Percentiles rank a stretch among this genome's conserved stretches.
Conservation (phyloP, 495 filamentous ascomycete species). For the Daldinia childiae region DNA sequence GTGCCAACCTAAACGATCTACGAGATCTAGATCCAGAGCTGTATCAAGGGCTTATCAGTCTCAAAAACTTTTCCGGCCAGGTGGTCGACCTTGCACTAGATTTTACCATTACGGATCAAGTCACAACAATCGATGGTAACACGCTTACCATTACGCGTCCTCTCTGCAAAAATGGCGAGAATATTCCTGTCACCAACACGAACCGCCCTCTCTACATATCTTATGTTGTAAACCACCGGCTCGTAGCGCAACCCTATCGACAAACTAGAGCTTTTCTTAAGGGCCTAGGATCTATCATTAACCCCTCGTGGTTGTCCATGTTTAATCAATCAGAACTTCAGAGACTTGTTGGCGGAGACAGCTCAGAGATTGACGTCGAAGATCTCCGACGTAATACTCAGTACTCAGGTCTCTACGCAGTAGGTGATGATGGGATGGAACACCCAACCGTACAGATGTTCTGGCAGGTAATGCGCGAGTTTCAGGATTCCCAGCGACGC, state of each 20-base stretch:
- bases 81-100: conserved; percentile 84
- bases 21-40: conserved; percentile 92
- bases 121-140: conserved; percentile 64
- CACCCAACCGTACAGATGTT: conserved; percentile 87
- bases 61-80: conserved; percentile 89
- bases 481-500: conserved; percentile 77
- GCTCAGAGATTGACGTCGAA: conserved; percentile 82
- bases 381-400: conserved; percentile 87
- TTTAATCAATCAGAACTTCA: conserved; percentile 97
- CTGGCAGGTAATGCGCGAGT: conserved; percentile 85
- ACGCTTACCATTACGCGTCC: conserved; percentile 71
- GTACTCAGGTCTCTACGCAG: conserved; percentile 86
- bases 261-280: conserved; percentile 90
- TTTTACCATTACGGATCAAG: conserved; percentile 87
- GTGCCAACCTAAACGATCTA: conserved; percentile 91
- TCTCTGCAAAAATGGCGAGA: conserved; percentile 76
- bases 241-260: conserved; percentile 75
- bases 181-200: conserved; percentile 85
- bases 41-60: conserved; percentile 86
- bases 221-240: conserved; percentile 84
- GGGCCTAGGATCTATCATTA: conserved; percentile 87
- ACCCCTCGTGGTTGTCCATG: conserved; percentile 94
- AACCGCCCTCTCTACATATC: conserved; percentile 95
- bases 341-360: conserved; percentile 87
- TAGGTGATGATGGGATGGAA: conserved; percentile 87